phyloP scores from a whole-genome alignment of 129 eudicot genomes.

The Escallonia herrerae region DNA sequence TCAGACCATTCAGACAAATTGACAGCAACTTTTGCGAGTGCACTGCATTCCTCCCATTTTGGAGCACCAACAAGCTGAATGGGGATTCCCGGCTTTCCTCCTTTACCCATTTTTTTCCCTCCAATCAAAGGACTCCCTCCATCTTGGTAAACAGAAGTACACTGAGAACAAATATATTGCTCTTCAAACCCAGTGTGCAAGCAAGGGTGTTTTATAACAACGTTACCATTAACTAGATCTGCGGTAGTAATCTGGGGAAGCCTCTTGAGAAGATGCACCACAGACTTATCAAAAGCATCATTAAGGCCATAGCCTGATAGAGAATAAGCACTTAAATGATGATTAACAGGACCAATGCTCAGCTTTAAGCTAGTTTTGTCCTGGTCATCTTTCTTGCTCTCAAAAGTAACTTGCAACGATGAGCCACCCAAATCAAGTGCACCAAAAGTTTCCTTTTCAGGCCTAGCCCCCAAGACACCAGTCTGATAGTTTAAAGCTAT shows the following conservation, averaged over 20 bases:
- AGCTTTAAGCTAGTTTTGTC: conserved; percentile 66
- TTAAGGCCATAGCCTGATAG: conserved; percentile 88
- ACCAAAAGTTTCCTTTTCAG: conserved; percentile 69
- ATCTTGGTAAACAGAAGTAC: conserved; percentile 43
- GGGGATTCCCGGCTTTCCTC: conserved; percentile 41
- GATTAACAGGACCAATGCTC: conserved; percentile 74
- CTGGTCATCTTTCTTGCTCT: conserved; percentile 29
- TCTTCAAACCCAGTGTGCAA: conserved; percentile 75
- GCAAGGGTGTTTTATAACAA: conserved; percentile 73
- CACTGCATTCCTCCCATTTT: conserved; percentile 76
- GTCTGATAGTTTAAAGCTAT: conserved; percentile 87
- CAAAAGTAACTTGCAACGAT: conserved; percentile 91
- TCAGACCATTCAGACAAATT: conserved; percentile 83
- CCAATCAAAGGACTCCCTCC: conserved; percentile 36
- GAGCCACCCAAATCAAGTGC: conserved; percentile 99
- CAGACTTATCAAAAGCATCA: conserved; percentile 95
- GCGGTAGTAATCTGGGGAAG: conserved; percentile 28
- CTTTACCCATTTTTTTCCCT: conserved; percentile 31
- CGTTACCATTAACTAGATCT: conserved; percentile 48
- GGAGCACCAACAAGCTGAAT: conserved; percentile 72
- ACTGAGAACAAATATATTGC: conserved; percentile 57
- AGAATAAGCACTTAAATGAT: conserved; percentile 86
- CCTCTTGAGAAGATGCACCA: conserved; percentile 57
- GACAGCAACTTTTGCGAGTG: conserved; percentile 65
- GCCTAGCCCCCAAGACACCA: conserved; percentile 59